These are phyloP conservation scores for Pestalotiopsis sp. DNA, from an alignment of 2,329 filamentous ascomycete genomes.

Conservation along the genomic window DNA sequence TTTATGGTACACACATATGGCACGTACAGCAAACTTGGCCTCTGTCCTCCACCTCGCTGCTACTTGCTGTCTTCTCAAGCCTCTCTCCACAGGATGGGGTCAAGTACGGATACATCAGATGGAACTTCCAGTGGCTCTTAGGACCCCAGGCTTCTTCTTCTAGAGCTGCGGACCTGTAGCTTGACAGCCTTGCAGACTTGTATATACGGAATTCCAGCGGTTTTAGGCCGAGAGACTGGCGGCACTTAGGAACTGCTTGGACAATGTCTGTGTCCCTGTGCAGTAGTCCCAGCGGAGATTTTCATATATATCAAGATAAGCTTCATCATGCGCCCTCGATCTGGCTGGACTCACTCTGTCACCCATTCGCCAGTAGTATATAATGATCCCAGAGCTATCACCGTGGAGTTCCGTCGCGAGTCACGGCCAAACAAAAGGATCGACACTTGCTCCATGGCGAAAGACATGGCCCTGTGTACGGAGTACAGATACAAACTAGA, in stretches of 20 bases:
- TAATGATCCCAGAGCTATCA: neutral
- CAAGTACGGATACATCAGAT: neutral
- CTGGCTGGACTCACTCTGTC: neutral
- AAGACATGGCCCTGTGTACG: neutral
- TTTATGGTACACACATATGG: neutral
- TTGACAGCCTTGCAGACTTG: neutral
- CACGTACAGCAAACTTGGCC: neutral
- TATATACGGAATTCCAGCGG: neutral
- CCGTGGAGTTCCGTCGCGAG: neutral
- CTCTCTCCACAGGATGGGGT: neutral
- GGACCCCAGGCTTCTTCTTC: neutral
- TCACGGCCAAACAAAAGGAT: neutral
- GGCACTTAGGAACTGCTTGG: neutral
- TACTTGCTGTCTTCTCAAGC: neutral
- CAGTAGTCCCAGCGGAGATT: neutral
- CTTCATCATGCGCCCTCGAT: neutral
- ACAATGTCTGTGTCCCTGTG: neutral
- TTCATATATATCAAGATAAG: neutral
- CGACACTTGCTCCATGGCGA: neutral
- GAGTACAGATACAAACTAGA: neutral
- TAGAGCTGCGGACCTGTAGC: neutral
- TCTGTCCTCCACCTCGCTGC: neutral
- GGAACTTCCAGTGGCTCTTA: neutral
- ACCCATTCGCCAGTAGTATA: neutral
- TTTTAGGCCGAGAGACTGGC: neutral